Evolutionary conservation across 495 filamentous ascomycete genomes (phyloP).

Genomic region (Aspergillus incahuasiensis): DNA sequence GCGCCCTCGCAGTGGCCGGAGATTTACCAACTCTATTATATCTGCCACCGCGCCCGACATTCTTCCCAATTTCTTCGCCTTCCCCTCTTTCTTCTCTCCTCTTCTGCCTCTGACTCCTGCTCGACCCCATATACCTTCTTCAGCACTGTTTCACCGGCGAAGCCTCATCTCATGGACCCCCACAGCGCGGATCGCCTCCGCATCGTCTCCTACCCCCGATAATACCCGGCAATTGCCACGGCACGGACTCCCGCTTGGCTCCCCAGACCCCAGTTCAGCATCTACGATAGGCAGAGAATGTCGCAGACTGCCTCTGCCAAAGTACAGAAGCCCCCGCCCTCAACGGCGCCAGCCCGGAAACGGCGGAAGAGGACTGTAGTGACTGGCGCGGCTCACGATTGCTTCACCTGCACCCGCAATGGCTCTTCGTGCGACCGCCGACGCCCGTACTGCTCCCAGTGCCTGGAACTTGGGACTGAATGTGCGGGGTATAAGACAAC

Average conservation of each 20-base stretch:
- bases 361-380: constrained; percentile 82
- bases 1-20: not conserved
- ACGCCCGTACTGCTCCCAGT: constrained; percentile 92
- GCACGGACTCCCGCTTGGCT: not conserved
- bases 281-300: constrained; percentile 5
- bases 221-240: not conserved
- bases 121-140: not conserved
- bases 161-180: constrained; percentile 21
- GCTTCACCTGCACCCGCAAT: constrained; percentile 85
- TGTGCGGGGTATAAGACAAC: constrained; percentile 97
- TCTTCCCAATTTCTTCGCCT: not conserved
- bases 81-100: not conserved
- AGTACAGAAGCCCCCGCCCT: constrained; percentile 23
- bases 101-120: not conserved
- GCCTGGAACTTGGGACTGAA: constrained; percentile 84
- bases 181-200: constrained; percentile 18
- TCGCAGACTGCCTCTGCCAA: constrained; percentile 26
- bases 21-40: constrained; percentile 1
- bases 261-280: not conserved
- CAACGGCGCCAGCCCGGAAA: constrained; percentile 54
- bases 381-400: constrained; percentile 89
- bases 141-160: not conserved
- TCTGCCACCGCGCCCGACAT: not conserved
- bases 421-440: constrained; percentile 84
- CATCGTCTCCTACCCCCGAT: constrained; percentile 8